Base-by-base conservation (phyloP, 2,329 filamentous ascomycete species). In the Grosmannia serpens region DNA sequence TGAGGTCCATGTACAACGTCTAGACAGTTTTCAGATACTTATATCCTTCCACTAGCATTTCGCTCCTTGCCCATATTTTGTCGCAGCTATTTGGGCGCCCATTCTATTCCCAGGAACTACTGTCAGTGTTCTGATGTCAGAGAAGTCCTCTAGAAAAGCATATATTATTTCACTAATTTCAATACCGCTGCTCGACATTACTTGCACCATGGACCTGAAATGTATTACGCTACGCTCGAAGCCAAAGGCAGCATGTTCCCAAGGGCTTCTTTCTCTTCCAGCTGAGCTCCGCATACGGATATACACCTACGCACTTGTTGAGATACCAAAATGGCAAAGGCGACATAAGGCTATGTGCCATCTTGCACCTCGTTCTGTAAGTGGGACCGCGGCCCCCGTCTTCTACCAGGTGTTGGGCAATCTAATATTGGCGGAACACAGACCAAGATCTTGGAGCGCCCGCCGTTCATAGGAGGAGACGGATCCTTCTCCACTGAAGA, bases 391-490 rank as follows among this genome's bases (percentile, higher is more conserved):
- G 17, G 1, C 3, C 8, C 1, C 9, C 22, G 15, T 29, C 29
- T 31, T 38, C 41, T 44, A 20, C 35, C 41, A 6, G 41, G 17
- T 3, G 20, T n/a, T 44, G 8, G 20, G 6, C 41, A 24, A 5
- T 26, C 51, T 53, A 44, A 15, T 35, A 4, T 22, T 56, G 33
- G 15, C 47, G 56, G 24, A 22, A 38, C 6, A 27, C 22, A 51
- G 24, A 38, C n/a, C 22, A 50, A 26, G 11, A 41, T 4, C 2
- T 9, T 56, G 31, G 46, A 56, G 6, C 54, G 59, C 13, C 60
- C 59, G 2, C 58, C 60, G 3, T 60, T 62, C 56, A 22, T 58
- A 15, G 44, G 31, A 26, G 20, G 4, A 15, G 10, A 20, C 17
- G 35, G 31, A 24, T 17, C n/a, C 5, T 20, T 51, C 44, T 17